Base-by-base conservation (phyloP, 768 basidiomycete species). In the Leccinum barrowsii region DNA sequence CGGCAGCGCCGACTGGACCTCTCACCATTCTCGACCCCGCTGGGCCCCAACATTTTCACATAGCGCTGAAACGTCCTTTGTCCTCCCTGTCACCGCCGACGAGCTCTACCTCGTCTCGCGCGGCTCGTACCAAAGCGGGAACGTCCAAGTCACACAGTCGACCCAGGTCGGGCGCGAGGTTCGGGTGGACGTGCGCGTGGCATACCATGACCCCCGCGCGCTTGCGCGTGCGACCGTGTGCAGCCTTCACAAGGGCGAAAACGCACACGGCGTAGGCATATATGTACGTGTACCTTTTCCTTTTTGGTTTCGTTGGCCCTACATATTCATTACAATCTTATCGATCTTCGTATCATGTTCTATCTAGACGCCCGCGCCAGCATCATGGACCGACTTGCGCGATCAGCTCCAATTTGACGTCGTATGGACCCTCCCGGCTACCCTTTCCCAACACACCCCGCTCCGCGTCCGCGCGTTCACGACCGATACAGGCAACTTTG, bases 181-280 rank as follows among this genome's bases (percentile, higher is more conserved):
- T 21, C 58, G 47, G 4, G 68, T 78, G 15, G 65, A 67, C 40
- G 62, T 79, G 13, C 62, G 61, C 2, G 70, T 69, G 26, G 59
- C 70, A n/a, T 78, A 74, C 50, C 46, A 67, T 32, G 44, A 53
- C 28, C 44, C 56, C 5, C 54, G 49, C 8, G 59, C 68, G 10
- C 69, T 76, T 2, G 61, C 66, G 5, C 62, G 63, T n/a, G 70
- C 71, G 19, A 61, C 67, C 5, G 63, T 77, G 15, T 77, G 75
- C 55, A 59, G 52, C n/a, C 64, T 79, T 2, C 59, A 60, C 35
- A 69, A 63, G 34, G 56, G 54, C 7, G 67, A 65, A 22, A 61
- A 67, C 8, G 59, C 67, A 40, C 58, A 72, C 37, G 77, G 76
- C 19, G 62, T 78, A 13, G 77, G 77, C 0, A 70, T 79, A 55